These are phyloP conservation scores for Colletotrichum lupini DNA, from an alignment of 2,329 filamentous ascomycete species.

Conservation along the genomic window DNA sequence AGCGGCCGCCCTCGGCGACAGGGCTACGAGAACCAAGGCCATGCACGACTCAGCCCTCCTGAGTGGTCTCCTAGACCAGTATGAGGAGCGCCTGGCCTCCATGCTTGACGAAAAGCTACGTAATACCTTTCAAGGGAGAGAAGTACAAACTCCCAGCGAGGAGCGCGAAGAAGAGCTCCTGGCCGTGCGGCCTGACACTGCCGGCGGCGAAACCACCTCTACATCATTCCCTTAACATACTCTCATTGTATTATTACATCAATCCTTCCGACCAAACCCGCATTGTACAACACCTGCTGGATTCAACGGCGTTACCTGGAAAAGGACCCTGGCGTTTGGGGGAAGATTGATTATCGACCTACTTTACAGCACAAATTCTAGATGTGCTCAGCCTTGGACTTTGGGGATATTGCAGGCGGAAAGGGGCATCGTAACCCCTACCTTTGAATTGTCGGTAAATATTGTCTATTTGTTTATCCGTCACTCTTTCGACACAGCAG, in stretches of 20 bases:
- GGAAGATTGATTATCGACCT: background rate
- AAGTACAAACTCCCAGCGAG: constrained; percentile 44
- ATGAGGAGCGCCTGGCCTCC: constrained; percentile 77
- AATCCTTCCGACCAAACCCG: background rate
- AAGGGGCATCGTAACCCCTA: background rate
- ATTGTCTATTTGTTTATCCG: background rate
- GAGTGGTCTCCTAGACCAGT: constrained; percentile 77
- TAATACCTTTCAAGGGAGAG: constrained; percentile 52
- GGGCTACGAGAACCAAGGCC: constrained; percentile 63
- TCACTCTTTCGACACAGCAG: background rate
- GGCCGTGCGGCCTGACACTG: constrained; percentile 11
- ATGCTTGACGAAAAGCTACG: constrained; percentile 79
- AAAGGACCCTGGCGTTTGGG: constrained; percentile 17
- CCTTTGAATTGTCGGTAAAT: background rate
- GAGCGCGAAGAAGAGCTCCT: constrained; percentile 47
- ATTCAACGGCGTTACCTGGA: constrained; percentile 20
- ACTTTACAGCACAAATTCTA: background rate
- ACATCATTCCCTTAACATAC: constrained; percentile 38
- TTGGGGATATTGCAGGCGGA: background rate
- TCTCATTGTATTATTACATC: constrained; percentile 32
- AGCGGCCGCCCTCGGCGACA: constrained; percentile 68
- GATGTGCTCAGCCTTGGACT: background rate
- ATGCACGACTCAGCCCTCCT: constrained; percentile 67
- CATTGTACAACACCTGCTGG: constrained; percentile 28
- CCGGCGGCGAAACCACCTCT: constrained; percentile 12